phyloP scores from a whole-genome alignment of 1,284 basidiomycete genomes.

The Prillingera fragicola region DNA sequence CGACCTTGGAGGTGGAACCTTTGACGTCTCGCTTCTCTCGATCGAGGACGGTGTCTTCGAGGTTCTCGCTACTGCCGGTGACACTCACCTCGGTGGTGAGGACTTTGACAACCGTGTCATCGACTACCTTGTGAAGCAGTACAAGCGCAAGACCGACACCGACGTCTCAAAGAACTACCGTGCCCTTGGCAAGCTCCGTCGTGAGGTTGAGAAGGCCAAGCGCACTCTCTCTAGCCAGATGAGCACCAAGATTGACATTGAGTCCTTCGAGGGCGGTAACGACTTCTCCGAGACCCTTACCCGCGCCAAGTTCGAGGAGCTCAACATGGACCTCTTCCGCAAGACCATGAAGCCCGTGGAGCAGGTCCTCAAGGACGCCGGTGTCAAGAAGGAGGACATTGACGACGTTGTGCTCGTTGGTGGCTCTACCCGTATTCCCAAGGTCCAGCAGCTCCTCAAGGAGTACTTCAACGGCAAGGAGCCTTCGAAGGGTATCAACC shows the following conservation, averaged over 20 bases:
- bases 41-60: slow-evolving; percentile 96
- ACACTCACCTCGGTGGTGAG: slow-evolving; percentile 98
- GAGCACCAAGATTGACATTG: slow-evolving; percentile 96
- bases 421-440: slow-evolving; percentile 97
- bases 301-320: slow-evolving; percentile 97
- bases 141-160: slow-evolving; percentile 94
- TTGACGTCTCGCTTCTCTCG: slow-evolving; percentile 95
- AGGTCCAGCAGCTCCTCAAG: slow-evolving; percentile 93
- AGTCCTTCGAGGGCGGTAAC: slow-evolving; percentile 95
- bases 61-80: slow-evolving; percentile 94
- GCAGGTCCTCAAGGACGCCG: slow-evolving; percentile 96
- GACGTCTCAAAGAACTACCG: slow-evolving; percentile 88
- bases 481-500: slow-evolving; percentile 93
- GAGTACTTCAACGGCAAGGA: slow-evolving; percentile 99
- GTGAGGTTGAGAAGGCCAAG: slow-evolving; percentile 98
- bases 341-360: slow-evolving; percentile 95
- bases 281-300: slow-evolving; percentile 99
- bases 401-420: slow-evolving; percentile 75
- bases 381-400: slow-evolving; percentile 82
- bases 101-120: slow-evolving; percentile 98
- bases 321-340: slow-evolving; percentile 96
- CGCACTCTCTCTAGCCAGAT: slow-evolving; percentile 94
- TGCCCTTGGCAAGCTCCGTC: slow-evolving; percentile 94
- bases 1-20: slow-evolving; percentile 97
- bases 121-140: slow-evolving; percentile 88